Percentiles rank a stretch among this genome's conserved stretches.
These are phyloP conservation scores for Stevia rebaudiana DNA, from an alignment of 140 eudicot species.

Conservation along the genomic window DNA sequence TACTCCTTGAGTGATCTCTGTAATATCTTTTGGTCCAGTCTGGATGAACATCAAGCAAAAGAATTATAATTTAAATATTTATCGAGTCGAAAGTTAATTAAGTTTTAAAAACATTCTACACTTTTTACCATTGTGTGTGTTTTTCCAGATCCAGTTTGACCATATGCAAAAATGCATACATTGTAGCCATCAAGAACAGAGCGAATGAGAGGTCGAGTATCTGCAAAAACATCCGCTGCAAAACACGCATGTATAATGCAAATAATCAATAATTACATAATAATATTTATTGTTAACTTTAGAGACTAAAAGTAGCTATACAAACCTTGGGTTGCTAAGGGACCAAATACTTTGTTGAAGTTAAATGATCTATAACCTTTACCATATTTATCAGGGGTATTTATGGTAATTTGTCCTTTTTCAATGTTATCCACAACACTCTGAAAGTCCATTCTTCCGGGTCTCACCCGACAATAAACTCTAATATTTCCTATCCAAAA, in stretches of 20 bases:
- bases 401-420: slow-evolving; percentile 75
- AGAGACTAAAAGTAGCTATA: background rate
- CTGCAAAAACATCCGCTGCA: slow-evolving; percentile 90
- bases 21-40: slow-evolving; percentile 90
- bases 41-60: slow-evolving; percentile 23
- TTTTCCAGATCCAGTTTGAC: slow-evolving; percentile 98
- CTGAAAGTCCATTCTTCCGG: slow-evolving; percentile 45
- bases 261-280: background rate
- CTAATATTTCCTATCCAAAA: slow-evolving; percentile 70
- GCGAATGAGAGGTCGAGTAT: slow-evolving; percentile 76
- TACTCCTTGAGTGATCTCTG: slow-evolving; percentile 81
- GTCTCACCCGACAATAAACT: slow-evolving; percentile 96
- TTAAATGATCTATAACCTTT: slow-evolving; percentile 74
- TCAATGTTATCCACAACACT: slow-evolving; percentile 79
- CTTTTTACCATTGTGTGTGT: slow-evolving; percentile 85
- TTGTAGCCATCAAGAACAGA: slow-evolving; percentile 97
- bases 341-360: slow-evolving; percentile 95
- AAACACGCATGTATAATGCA: background rate
- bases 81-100: background rate
- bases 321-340: slow-evolving; percentile 89
- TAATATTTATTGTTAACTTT: background rate
- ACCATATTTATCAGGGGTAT: slow-evolving; percentile 77
- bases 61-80: background rate
- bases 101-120: background rate
- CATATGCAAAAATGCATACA: slow-evolving; percentile 95